phyloP scores from a whole-genome alignment of 2,329 filamentous ascomycete genomes.

The Colletotrichum graminicola region DNA sequence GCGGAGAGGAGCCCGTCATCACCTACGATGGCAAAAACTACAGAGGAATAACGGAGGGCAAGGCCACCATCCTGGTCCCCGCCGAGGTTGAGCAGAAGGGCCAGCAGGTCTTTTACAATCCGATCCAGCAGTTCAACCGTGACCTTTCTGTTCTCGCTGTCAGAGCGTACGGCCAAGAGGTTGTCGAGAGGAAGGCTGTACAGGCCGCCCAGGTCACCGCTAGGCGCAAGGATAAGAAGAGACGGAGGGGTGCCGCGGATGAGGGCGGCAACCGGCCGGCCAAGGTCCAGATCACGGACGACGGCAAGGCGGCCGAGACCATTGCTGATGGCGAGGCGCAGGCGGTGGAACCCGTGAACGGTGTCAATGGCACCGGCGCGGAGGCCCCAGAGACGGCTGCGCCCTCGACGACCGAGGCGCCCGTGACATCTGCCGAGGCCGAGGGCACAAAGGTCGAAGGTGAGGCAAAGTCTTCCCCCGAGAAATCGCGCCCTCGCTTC shows the following conservation, averaged over 20 bases:
- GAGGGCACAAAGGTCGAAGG: constrained; percentile 33
- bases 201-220: constrained; percentile 51
- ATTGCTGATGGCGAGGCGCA: constrained; percentile 1
- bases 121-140: constrained; percentile 98
- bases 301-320: constrained; percentile 42
- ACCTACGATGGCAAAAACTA: constrained; percentile 62
- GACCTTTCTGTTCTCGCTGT: constrained; percentile 95
- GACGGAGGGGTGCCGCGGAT: constrained; percentile 61
- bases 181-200: constrained; percentile 59
- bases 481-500: constrained; percentile 60
- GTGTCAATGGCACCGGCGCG: constrained; percentile 34
- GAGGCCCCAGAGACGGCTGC: constrained; percentile 36
- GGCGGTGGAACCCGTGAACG: background rate
- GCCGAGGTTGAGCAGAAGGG: constrained; percentile 57
- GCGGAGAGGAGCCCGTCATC: constrained; percentile 51
- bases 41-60: constrained; percentile 66
- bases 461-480: constrained; percentile 12
- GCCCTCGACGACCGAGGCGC: constrained; percentile 26
- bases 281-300: constrained; percentile 47
- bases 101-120: constrained; percentile 96
- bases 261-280: constrained; percentile 56
- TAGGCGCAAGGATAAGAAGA: constrained; percentile 51
- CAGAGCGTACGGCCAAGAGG: constrained; percentile 84
- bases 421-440: constrained; percentile 32
- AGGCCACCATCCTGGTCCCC: constrained; percentile 68